phyloP scores from a whole-genome alignment of 1,284 basidiomycete genomes.

The Kwoniella shivajii region DNA sequence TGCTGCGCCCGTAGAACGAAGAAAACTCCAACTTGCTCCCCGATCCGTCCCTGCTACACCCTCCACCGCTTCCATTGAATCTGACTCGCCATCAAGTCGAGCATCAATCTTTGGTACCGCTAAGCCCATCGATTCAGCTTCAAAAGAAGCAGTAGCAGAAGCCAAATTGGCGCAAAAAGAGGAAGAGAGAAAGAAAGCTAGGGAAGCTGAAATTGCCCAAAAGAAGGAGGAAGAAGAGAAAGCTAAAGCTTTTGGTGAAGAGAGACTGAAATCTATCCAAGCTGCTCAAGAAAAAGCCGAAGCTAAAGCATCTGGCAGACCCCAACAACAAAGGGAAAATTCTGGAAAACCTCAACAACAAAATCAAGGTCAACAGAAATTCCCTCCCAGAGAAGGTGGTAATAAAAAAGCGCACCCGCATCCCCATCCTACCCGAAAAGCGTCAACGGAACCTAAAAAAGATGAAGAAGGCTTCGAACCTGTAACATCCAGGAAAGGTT shows the following conservation, averaged over 20 bases:
- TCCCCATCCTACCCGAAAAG: slow-evolving; percentile 17
- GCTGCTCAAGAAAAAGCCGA: slow-evolving; percentile 39
- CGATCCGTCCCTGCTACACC: slow-evolving; percentile 57
- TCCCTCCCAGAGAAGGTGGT: slow-evolving; percentile 22
- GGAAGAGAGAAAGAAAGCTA: slow-evolving; percentile 40
- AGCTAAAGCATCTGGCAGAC: background rate
- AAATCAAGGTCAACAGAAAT: slow-evolving; percentile 3
- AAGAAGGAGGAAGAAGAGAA: slow-evolving; percentile 46
- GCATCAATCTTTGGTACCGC: slow-evolving; percentile 73
- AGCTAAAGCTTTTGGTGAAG: slow-evolving; percentile 28
- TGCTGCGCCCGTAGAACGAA: slow-evolving; percentile 77
- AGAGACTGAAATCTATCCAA: slow-evolving; percentile 30
- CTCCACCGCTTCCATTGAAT: slow-evolving; percentile 63
- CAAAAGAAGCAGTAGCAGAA: slow-evolving; percentile 65
- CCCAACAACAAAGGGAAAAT: slow-evolving; percentile 15
- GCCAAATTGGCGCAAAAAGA: slow-evolving; percentile 35
- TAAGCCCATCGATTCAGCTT: slow-evolving; percentile 81
- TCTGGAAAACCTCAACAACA: slow-evolving; percentile 1
- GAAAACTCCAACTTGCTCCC: slow-evolving; percentile 79
- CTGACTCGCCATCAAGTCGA: slow-evolving; percentile 40
- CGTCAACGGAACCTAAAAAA: slow-evolving; percentile 11
- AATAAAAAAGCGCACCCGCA: background rate
- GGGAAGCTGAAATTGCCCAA: slow-evolving; percentile 29
- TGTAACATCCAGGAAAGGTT: slow-evolving; percentile 24
- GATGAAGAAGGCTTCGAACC: slow-evolving; percentile 45